Evolutionary conservation across 768 basidiomycete genomes (phyloP).

Genomic region (Grammothele lineata): DNA sequence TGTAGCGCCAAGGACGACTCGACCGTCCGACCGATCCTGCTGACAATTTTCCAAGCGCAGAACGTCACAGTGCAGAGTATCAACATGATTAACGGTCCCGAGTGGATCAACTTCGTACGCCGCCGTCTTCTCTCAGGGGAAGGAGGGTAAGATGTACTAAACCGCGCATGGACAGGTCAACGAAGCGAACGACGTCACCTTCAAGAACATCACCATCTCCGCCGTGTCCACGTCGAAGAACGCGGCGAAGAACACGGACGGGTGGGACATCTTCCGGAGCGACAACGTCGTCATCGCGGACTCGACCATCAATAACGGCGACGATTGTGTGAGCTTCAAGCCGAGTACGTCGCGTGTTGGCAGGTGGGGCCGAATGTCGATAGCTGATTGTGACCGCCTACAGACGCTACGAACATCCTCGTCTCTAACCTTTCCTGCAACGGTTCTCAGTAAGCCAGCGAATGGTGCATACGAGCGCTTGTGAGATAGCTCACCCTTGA

Average conservation of each 20-base stretch:
- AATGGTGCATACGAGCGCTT: neutral
- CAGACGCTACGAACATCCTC: conserved; percentile 49
- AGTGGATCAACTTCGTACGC: conserved; percentile 48
- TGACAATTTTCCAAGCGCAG: conserved; percentile 49
- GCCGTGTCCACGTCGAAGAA: conserved; percentile 43
- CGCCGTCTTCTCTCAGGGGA: neutral
- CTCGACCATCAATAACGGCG: conserved; percentile 49
- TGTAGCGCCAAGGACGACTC: conserved; percentile 41
- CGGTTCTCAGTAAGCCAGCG: conserved; percentile 45
- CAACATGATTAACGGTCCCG: conserved; percentile 45
- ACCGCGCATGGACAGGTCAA: too few relatives aligned
- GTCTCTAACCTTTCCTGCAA: conserved; percentile 57
- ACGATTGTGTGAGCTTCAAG: conserved; percentile 60
- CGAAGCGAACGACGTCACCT: conserved; percentile 43
- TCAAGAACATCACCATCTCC: conserved; percentile 42
- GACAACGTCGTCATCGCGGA: conserved; percentile 45
- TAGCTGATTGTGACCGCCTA: neutral
- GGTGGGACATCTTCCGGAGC: conserved; percentile 61
- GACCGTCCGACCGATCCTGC: conserved; percentile 48
- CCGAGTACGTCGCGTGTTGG: conserved; percentile 32
- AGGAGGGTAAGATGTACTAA: too few relatives aligned
- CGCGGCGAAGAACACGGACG: conserved; percentile 49
- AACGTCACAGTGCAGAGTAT: conserved; percentile 45
- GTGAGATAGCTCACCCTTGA: too few relatives aligned
- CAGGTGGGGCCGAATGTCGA: conserved; percentile 1